Evolutionary conservation across 345 rosid species (phyloP), one percentile per base, ranked within the genome.

Genomic region (Noccaea bulbosa): DNA sequence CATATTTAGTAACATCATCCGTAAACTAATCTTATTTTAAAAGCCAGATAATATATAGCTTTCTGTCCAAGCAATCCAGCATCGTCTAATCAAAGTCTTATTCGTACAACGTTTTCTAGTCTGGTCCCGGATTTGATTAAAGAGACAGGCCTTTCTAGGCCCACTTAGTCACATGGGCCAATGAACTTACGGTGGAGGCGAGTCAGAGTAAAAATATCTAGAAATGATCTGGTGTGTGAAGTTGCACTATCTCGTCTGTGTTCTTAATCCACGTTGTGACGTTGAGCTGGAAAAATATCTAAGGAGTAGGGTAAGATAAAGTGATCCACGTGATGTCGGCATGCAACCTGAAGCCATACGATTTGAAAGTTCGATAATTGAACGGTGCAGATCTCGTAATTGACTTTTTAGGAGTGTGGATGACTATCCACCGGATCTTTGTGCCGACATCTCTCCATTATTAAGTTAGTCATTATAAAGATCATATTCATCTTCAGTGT

Each of bases 221-320:
- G 10, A 47, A 48, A 6, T 24, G 67, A 70, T 70, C 43, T 11
- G 51, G 15, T 70, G 67, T 70, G 15, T 11, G 15, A 11, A 5
- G 67, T 5, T 46, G 30, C 65, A 69, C 46, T 1, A 2, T 45
- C 34, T 32, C n/a, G 1, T 54, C 0, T 6, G 51, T 70, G 55
- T 49, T 8, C 37, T 27, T 27, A 16, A 5, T 11, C 55, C 47
- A 62, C 33, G 39, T 64, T 10, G 52, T 32, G 22, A 62, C 33
- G 39, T 64, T 10, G 52, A 39, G 22, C 40, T 16, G 72, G 2
- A 22, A 49, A 67, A 66, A 73, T 55, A 73, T 65, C 71, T 57
- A 24, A 16, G 5, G 7, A 22, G 51, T 52, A 51, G 68, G 68
- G 44, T 54, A 50, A 50, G 68, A 43, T 47, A 20, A 41, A 0